Conservation (phyloP, 805 yeast species). For the Ogataea polymorpha region DNA sequence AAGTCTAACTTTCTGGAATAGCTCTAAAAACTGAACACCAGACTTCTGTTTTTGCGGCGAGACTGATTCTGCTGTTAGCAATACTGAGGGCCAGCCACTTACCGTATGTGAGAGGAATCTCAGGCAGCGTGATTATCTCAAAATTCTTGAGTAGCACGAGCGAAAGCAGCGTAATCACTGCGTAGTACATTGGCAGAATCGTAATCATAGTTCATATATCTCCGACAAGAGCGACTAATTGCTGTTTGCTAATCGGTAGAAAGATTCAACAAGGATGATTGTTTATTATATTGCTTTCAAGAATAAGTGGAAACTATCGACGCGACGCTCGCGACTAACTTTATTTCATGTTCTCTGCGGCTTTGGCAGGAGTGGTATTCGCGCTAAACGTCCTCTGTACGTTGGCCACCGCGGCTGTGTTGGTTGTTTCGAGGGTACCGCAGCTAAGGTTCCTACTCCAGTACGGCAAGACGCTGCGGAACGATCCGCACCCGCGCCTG, state of each 20-base stretch:
- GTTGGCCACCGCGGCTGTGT: slow-evolving; percentile 22
- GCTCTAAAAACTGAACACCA: not conserved
- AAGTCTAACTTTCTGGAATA: slow-evolving; percentile 1
- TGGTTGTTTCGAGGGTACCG: slow-evolving; percentile 33
- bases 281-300: slow-evolving; percentile 7
- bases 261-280: not conserved
- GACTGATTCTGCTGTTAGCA: not conserved
- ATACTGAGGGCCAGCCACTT: not conserved
- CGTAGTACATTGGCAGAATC: slow-evolving; percentile 16
- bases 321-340: slow-evolving; percentile 3
- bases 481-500: not conserved
- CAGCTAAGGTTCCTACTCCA: slow-evolving; percentile 36
- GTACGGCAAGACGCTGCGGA: slow-evolving; percentile 43
- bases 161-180: slow-evolving; percentile 18
- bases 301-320: slow-evolving; percentile 1
- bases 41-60: not conserved
- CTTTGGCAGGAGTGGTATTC: not conserved
- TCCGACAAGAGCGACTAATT: not conserved
- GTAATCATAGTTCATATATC: slow-evolving; percentile 8
- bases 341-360: not conserved
- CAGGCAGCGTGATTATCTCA: slow-evolving; percentile 14
- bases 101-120: slow-evolving; percentile 2
- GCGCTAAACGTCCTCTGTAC: slow-evolving; percentile 6
- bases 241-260: not conserved
- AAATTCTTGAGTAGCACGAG: slow-evolving; percentile 11